These are phyloP conservation scores for Nannochloropsis oceanica DNA, from an alignment of 108 stramenopile genomes.

Conservation along the genomic window DNA sequence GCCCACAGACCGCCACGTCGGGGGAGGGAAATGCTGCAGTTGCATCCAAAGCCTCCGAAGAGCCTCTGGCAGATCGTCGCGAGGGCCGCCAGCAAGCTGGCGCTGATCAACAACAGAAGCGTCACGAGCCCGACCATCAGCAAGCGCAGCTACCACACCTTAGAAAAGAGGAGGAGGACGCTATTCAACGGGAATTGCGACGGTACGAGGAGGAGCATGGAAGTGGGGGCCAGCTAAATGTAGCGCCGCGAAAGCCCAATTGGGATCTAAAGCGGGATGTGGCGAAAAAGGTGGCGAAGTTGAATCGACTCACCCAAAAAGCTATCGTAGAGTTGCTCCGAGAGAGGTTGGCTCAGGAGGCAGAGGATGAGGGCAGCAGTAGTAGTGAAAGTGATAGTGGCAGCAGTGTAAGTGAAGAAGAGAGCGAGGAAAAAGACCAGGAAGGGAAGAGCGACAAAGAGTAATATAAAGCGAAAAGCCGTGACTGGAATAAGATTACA, in stretches of 20 bases:
- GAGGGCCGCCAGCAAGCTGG: background rate
- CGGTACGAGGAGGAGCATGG: background rate
- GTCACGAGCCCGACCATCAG: background rate
- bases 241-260: conserved; percentile 28
- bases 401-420: background rate
- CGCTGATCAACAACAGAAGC: background rate
- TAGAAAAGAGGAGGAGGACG: background rate
- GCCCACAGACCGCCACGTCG: background rate
- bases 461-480: too few relatives aligned
- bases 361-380: conserved; percentile 4
- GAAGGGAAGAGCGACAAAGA: too few relatives aligned
- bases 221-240: background rate
- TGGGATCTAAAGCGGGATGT: conserved; percentile 32
- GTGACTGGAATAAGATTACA: too few relatives aligned
- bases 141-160: background rate
- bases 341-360: conserved; percentile 21
- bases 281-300: conserved; percentile 5
- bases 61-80: background rate
- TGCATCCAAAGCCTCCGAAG: background rate
- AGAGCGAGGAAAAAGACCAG: background rate
- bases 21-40: background rate
- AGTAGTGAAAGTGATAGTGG: background rate
- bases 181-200: background rate
- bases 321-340: conserved; percentile 26
- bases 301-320: conserved; percentile 15